Conservation (phyloP, 176 grass and related monocot species). For the Oryza australiensis region DNA sequence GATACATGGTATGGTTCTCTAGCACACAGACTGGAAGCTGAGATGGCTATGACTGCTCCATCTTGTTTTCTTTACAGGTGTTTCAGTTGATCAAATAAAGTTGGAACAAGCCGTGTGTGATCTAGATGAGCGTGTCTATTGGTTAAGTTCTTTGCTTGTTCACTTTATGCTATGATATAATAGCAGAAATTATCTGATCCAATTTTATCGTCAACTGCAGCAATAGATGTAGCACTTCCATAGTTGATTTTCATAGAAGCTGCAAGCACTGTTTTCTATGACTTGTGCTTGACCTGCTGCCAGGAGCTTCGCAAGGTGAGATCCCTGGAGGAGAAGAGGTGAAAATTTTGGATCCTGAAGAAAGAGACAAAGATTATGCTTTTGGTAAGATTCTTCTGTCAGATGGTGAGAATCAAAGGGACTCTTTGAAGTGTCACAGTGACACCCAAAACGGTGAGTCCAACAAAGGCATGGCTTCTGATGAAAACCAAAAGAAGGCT, state of each 20-base stretch:
- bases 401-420: neutral
- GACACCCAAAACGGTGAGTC: neutral
- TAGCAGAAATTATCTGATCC: slow-evolving; percentile 13
- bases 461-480: neutral
- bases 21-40: neutral
- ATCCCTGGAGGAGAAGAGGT: slow-evolving; percentile 57
- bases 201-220: slow-evolving; percentile 36
- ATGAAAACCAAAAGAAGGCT: neutral
- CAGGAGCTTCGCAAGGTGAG: slow-evolving; percentile 63
- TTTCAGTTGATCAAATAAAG: slow-evolving; percentile 39
- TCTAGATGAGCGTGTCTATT: slow-evolving; percentile 62
- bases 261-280: slow-evolving; percentile 63
- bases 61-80: slow-evolving; percentile 48
- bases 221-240: slow-evolving; percentile 74
- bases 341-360: slow-evolving; percentile 12
- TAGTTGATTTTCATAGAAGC: slow-evolving; percentile 83
- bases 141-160: slow-evolving; percentile 46
- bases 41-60: neutral
- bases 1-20: slow-evolving; percentile 58
- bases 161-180: slow-evolving; percentile 18
- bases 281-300: slow-evolving; percentile 78
- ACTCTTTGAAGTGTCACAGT: slow-evolving; percentile 9
- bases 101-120: slow-evolving; percentile 51
- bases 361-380: slow-evolving; percentile 40
- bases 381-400: slow-evolving; percentile 29